Evolutionary conservation across 169 alveolate genomes (phyloP), one percentile per base, ranked within the genome.

Genomic region (Cryptosporidium baileyi): DNA sequence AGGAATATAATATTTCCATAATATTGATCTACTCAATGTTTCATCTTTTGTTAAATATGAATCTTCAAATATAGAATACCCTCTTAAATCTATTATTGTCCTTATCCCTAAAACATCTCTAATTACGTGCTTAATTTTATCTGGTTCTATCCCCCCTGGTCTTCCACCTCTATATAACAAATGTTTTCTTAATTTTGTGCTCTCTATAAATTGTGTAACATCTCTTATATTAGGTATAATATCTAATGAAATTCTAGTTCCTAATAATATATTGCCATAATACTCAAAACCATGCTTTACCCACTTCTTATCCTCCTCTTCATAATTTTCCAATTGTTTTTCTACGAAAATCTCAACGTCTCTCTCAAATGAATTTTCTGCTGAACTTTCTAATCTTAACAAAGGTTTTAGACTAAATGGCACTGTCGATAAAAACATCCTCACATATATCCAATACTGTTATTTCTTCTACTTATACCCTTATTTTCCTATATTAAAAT

Each of bases 91-190:
- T 2, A 74, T 54, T 13, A 74, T 74, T 9, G 74, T 74, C 24
- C 32, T 74, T 24, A 74, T 54, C 13, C 85, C 85, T 24, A 74
- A 41, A 22, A 60, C 43, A 57, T 74, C 85, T 17, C 67, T 26
- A 22, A 74, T 24, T 7, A 57, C 28, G 24, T 74, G 74, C 26
- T 74, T 74, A 13, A 74, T 15, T 36, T 74, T 74, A 74, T 74
- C 85, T n/a, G 85, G 85, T n/a, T 74, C 85, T 22, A 57, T 7
- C 15, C 85, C 24, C n/a, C 85, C 85, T 17, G 85, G 85, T 41
- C 85, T 74, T 7, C 67, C 85, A 17, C 85, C 85, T 41, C 85
- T 74, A 36, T 54, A 74, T 38, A 74, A 45, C 22, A 74, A 9
- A 28, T 74, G 67, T 26, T 44, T 51, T 54, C 61, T 51, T 9